phyloP scores from a whole-genome alignment of 2,329 filamentous ascomycete genomes.

The Botrytis deweyae region DNA sequence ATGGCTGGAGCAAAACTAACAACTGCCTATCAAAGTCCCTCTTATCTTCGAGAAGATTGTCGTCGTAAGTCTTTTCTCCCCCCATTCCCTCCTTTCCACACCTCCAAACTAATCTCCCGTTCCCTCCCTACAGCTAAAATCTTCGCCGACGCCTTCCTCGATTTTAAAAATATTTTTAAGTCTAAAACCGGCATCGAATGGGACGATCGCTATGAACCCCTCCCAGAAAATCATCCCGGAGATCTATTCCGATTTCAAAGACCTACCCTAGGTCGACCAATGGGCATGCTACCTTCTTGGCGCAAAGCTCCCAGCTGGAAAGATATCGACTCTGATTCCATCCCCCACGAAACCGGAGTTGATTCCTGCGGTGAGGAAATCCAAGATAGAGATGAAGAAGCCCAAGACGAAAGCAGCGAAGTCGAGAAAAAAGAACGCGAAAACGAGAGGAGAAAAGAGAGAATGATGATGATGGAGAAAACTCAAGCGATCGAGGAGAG shows the following conservation, averaged over 20 bases:
- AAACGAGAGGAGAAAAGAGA: constrained; percentile 1
- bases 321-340: background rate
- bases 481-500: background rate
- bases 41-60: constrained; percentile 41
- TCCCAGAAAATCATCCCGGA: background rate
- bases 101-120: background rate
- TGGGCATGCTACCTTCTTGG: constrained; percentile 29
- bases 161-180: constrained; percentile 58
- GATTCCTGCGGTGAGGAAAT: constrained; percentile 12
- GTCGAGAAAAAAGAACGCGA: background rate
- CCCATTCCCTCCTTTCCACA: too few species aligned
- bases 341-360: background rate
- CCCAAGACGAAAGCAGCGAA: constrained; percentile 1
- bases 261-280: constrained; percentile 26
- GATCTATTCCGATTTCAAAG: constrained; percentile 24
- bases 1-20: constrained; percentile 54
- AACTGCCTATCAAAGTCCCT: constrained; percentile 36
- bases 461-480: background rate
- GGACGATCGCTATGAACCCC: constrained; percentile 48
- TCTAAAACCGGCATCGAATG: constrained; percentile 58
- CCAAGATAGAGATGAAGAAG: background rate
- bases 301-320: constrained; percentile 2
- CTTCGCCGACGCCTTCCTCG: constrained; percentile 47
- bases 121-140: constrained; percentile 37
- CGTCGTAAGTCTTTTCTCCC: constrained; percentile 30